phyloP scores from a whole-genome alignment of 805 yeast genomes.

The Barnettozyma salicaria region DNA sequence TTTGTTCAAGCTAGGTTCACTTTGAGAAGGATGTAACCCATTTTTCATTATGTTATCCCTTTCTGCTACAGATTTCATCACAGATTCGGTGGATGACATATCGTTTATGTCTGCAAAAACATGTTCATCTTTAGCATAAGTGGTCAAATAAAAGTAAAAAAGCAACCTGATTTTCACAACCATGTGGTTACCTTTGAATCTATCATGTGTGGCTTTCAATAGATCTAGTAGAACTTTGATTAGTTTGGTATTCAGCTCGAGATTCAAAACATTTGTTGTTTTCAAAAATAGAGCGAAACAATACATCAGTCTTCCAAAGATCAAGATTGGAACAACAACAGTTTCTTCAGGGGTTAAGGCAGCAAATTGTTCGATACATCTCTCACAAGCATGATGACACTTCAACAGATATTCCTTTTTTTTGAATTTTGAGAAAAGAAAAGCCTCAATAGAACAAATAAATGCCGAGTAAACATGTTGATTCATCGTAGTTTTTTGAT shows the following conservation, averaged over 20 bases:
- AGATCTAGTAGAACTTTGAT: conserved; percentile 15
- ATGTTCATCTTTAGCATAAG: conserved; percentile 25
- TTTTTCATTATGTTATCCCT: not conserved
- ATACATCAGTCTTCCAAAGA: conserved; percentile 25
- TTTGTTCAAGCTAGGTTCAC: conserved; percentile 4
- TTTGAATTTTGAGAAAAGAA: conserved; percentile 20
- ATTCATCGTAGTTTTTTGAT: conserved; percentile 10
- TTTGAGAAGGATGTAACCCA: conserved; percentile 4
- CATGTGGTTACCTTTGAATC: conserved; percentile 18
- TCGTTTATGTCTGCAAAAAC: conserved; percentile 18
- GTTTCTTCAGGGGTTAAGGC: conserved; percentile 14
- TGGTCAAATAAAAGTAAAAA: conserved; percentile 25
- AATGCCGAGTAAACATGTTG: conserved; percentile 17
- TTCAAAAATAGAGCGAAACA: conserved; percentile 25
- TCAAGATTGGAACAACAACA: conserved; percentile 18
- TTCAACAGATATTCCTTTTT: conserved; percentile 15
- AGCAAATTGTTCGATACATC: conserved; percentile 16
- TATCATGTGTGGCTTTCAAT: conserved; percentile 14
- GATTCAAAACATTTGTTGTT: conserved; percentile 18
- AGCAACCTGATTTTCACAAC: conserved; percentile 20
- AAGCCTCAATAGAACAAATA: conserved; percentile 23
- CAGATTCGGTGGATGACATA: conserved; percentile 11
- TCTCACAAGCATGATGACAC: conserved; percentile 20
- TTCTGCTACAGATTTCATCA: conserved; percentile 10
- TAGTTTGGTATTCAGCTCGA: conserved; percentile 15